phyloP scores from a whole-genome alignment of 352 stramenopile genomes.

The Pythium graminicola region DNA sequence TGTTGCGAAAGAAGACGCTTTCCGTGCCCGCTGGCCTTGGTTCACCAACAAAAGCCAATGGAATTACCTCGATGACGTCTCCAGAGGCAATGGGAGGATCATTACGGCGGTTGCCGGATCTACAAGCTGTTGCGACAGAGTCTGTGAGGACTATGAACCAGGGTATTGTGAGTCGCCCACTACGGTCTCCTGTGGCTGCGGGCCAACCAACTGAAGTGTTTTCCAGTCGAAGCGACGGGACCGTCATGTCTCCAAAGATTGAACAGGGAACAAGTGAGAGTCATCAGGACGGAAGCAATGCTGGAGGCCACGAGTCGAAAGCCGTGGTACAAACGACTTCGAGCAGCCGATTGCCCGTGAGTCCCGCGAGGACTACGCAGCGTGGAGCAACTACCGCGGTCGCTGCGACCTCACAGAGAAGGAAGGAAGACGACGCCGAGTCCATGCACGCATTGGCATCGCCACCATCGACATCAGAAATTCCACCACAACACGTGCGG shows the following conservation, averaged over 20 bases:
- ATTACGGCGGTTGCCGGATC: conserved; percentile 19
- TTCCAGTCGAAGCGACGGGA: conserved; percentile 11
- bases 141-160: conserved; percentile 1
- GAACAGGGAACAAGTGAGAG: too few relatives aligned
- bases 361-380: conserved; percentile 4
- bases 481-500: conserved; percentile 22
- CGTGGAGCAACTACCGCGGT: not conserved
- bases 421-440: conserved; percentile 8
- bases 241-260: not conserved
- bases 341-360: not conserved
- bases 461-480: not conserved
- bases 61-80: conserved; percentile 1
- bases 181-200: conserved; percentile 1
- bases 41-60: conserved; percentile 17
- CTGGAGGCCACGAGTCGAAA: not conserved
- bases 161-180: conserved; percentile 4
- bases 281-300: not conserved
- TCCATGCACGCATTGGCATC: not conserved
- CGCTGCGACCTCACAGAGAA: not conserved
- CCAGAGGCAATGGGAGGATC: conserved; percentile 18
- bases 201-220: not conserved
- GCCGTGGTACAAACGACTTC: not conserved
- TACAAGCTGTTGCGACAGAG: conserved; percentile 4
- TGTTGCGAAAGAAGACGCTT: conserved; percentile 26
- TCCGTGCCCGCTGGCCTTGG: conserved; percentile 22